A percentile compares a stretch with the other conserved stretches of the same genome.
Evolutionary conservation across 345 rosid species (phyloP).

Genomic region (Erucastrum elatum): DNA sequence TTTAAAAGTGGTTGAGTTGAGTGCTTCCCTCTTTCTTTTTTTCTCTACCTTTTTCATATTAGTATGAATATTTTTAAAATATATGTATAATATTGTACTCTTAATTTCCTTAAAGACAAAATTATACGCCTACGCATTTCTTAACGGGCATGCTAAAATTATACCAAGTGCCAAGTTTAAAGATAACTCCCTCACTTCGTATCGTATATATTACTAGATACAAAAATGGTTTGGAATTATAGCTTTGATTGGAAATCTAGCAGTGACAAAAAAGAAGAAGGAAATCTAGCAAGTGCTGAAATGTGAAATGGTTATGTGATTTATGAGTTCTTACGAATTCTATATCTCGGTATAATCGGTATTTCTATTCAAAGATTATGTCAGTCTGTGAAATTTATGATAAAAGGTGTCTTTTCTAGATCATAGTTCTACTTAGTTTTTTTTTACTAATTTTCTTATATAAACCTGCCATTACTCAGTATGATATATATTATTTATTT

Average conservation of each 20-base stretch:
- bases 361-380: background rate
- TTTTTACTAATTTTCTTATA: background rate
- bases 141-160: constrained; percentile 33
- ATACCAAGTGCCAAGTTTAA: constrained; percentile 22
- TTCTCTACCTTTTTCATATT: constrained; percentile 28
- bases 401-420: background rate
- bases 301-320: background rate
- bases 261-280: no score
- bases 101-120: constrained; percentile 28
- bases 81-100: constrained; percentile 9
- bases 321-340: background rate
- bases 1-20: constrained; percentile 30
- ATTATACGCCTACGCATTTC: constrained; percentile 36
- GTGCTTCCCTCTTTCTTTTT: constrained; percentile 31
- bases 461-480: background rate
- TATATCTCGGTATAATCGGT: background rate
- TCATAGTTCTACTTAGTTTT: background rate
- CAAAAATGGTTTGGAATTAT: background rate
- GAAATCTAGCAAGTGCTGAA: background rate
- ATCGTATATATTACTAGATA: background rate
- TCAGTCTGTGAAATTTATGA: background rate
- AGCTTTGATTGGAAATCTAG: background rate
- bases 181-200: constrained; percentile 1
- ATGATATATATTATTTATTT: background rate
- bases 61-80: background rate